Evolutionary conservation across 2,329 filamentous ascomycete genomes (phyloP), one percentile per base, ranked within the genome.

Genomic region (Macrophomina pseudophaseolina): DNA sequence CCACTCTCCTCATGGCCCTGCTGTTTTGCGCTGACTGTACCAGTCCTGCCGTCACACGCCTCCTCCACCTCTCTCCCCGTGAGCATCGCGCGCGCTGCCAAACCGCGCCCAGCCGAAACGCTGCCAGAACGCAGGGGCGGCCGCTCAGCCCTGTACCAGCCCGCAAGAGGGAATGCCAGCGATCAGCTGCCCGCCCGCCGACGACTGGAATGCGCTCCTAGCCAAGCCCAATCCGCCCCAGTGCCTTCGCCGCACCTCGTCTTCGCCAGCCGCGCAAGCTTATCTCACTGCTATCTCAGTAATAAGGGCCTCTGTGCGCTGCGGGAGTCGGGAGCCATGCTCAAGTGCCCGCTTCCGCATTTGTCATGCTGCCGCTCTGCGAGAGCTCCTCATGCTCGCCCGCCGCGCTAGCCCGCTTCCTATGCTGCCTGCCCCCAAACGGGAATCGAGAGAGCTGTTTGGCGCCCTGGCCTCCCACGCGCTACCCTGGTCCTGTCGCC

Each of bases 1-100:
- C 56, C 56, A 58, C 38, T 38, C 33, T 44, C 38, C 54, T 44
- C 35, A 42, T 38, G 18, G 18, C 53, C 35, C 38, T 30, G 38
- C 38, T 35, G n/a, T 58, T 5, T 58, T 58, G 53, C 53, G 54
- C 54, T 58, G 54, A 58, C 54, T 58, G 54, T 58, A 54, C 33
- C 52, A 32, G 11, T 44, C 35, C 42, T 44, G 48, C 54, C 54
- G 54, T 58, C 54, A 56, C 53, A 56, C 53, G 53, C 53, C 35
- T 23, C 23, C 54, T 30, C 33, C 52, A 54, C 32, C 54, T 12
- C 33, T 6, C 33, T 18, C 42, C 42, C 42, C 11, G 42, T 44
- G 42, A 14, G 11, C 42, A 44, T 23, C 23, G 23, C 23, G 23
- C 23, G 23, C 23, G 23, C 23, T 23, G 23, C 23, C 23, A 23